Evolutionary conservation across 2,329 filamentous ascomycete genomes (phyloP).

Genomic region (Chrysosporium keratinophilum): DNA sequence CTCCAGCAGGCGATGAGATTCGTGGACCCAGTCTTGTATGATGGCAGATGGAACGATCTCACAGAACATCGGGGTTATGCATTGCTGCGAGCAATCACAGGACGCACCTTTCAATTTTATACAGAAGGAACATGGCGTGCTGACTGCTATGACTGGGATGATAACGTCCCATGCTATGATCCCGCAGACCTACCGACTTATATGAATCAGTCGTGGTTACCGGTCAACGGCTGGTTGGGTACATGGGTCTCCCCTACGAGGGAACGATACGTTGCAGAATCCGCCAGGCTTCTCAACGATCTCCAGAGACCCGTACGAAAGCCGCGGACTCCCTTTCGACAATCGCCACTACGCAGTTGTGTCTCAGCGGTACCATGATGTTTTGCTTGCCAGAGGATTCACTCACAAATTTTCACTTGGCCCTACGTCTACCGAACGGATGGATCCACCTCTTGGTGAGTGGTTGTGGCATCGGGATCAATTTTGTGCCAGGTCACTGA

Average conservation of each 20-base stretch:
- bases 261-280: background rate
- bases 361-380: background rate
- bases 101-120: constrained; percentile 13
- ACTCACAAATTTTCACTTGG: no score
- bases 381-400: no score
- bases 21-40: constrained; percentile 16
- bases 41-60: constrained; percentile 8
- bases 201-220: constrained; percentile 10
- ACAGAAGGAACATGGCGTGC: constrained; percentile 12
- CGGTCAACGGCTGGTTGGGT: constrained; percentile 15
- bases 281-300: background rate
- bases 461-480: no score
- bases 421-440: no score
- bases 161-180: constrained; percentile 8
- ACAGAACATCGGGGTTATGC: background rate
- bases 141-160: constrained; percentile 7
- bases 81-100: constrained; percentile 13
- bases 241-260: constrained; percentile 2
- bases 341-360: constrained; percentile 5
- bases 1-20: constrained; percentile 14
- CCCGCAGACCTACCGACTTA: constrained; percentile 6
- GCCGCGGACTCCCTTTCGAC: background rate
- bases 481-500: no score
- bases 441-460: no score
- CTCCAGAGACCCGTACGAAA: background rate